phyloP scores from a whole-genome alignment of 1,139 yeast genomes.

The Casaregolazyma lundiana region DNA sequence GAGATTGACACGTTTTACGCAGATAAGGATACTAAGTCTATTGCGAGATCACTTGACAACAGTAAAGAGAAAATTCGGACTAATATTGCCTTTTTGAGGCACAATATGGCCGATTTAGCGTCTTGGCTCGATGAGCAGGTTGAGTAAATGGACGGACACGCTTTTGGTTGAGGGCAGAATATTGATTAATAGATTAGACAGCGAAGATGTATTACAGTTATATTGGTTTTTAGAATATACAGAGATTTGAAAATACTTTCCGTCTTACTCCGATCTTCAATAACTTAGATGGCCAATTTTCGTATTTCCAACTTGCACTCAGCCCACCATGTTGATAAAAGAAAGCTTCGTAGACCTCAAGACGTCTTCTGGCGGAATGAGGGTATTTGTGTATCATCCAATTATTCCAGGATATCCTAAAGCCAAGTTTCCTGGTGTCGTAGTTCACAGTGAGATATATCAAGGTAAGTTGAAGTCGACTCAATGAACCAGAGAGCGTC shows the following conservation, averaged over 20 bases:
- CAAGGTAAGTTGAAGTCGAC: slow-evolving; percentile 47
- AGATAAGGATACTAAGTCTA: not conserved
- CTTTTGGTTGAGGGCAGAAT: not conserved
- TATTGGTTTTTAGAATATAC: too few species aligned
- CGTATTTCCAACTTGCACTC: not conserved
- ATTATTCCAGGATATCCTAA: slow-evolving; percentile 64
- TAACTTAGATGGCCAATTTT: too few species aligned
- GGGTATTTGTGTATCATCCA: slow-evolving; percentile 65
- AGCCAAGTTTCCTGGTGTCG: slow-evolving; percentile 75
- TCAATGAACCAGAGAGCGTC: not conserved
- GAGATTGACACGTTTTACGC: not conserved
- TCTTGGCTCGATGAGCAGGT: not conserved
- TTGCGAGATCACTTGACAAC: not conserved
- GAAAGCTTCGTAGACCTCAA: slow-evolving; percentile 61
- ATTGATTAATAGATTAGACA: too few species aligned
- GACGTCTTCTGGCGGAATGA: slow-evolving; percentile 62
- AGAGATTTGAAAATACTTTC: too few species aligned
- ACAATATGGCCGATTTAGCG: not conserved
- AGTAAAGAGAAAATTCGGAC: not conserved
- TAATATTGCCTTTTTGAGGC: not conserved
- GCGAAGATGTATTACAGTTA: too few species aligned
- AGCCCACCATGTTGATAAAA: slow-evolving; percentile 53
- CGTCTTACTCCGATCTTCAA: too few species aligned
- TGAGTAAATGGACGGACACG: not conserved
- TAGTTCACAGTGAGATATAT: slow-evolving; percentile 75